Evolutionary conservation across 2,329 filamentous ascomycete genomes (phyloP).

Genomic region (Calonectria multiphialidica): DNA sequence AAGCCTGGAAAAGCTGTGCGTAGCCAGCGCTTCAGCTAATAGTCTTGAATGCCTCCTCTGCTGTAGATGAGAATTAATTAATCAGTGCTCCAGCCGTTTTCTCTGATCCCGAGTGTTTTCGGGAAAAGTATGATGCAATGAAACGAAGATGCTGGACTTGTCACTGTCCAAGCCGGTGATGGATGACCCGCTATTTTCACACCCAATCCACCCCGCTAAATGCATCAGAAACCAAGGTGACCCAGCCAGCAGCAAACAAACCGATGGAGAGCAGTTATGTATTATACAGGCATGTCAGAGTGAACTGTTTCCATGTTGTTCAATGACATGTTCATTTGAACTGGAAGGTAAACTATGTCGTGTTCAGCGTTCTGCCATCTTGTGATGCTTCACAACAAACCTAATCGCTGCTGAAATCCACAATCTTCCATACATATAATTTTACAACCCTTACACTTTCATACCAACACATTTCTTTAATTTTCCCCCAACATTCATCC

Average conservation of each 20-base stretch:
- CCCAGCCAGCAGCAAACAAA: background rate
- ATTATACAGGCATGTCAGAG: background rate
- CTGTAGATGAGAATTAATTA: background rate
- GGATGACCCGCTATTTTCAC: constrained; percentile 16
- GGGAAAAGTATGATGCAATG: background rate
- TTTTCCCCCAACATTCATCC: too few relatives aligned
- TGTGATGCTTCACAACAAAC: too few relatives aligned
- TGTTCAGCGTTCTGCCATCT: background rate
- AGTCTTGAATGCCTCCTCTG: background rate
- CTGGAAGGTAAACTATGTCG: background rate
- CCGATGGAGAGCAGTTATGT: background rate
- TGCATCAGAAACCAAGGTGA: background rate
- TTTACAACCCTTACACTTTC: too few relatives aligned
- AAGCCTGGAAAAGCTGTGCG: background rate
- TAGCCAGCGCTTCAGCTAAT: background rate
- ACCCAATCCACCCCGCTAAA: constrained; percentile 12
- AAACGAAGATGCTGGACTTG: background rate
- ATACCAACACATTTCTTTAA: too few relatives aligned
- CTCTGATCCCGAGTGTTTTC: background rate
- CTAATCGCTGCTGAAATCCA: too few relatives aligned
- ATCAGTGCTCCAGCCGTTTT: background rate
- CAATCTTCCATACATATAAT: too few relatives aligned
- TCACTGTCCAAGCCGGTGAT: constrained; percentile 7
- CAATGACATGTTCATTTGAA: too few relatives aligned
- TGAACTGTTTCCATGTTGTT: background rate